These are phyloP conservation scores for Leptosphaerulina australis DNA, from an alignment of 2,329 filamentous ascomycete genomes.

Conservation along the genomic window DNA sequence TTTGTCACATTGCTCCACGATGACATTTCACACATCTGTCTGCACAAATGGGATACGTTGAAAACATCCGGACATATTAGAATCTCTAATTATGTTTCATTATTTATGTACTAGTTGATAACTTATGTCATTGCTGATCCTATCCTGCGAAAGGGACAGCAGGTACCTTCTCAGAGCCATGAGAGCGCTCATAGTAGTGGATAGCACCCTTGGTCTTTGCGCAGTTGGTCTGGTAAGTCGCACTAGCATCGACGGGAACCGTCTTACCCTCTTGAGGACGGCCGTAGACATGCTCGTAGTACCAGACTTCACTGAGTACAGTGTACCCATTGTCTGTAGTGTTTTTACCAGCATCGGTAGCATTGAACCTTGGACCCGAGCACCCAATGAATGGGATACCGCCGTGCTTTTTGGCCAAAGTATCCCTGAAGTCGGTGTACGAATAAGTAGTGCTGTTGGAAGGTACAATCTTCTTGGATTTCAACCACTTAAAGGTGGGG, in stretches of 20 bases:
- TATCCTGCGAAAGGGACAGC: constrained; percentile 32
- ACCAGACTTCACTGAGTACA: constrained; percentile 68
- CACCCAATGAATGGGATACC: constrained; percentile 67
- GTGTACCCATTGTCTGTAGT: constrained; percentile 63
- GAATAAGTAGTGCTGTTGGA: constrained; percentile 65
- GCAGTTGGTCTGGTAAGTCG: constrained; percentile 59
- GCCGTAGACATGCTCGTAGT: constrained; percentile 66
- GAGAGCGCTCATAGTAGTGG: constrained; percentile 60
- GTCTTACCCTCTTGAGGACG: constrained; percentile 60
- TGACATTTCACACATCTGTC: too few relatives aligned
- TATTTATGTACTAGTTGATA: too few relatives aligned
- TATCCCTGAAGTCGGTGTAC: constrained; percentile 58
- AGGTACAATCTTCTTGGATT: constrained; percentile 60
- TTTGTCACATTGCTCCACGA: too few relatives aligned
- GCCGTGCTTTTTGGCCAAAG: constrained; percentile 59
- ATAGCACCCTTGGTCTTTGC: constrained; percentile 61
- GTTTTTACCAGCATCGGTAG: constrained; percentile 62
- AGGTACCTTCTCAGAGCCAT: constrained; percentile 46
- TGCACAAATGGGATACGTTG: too few relatives aligned
- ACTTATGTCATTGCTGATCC: too few relatives aligned
- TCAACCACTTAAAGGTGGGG: constrained; percentile 67
- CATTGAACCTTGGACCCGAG: constrained; percentile 64
- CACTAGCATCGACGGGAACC: constrained; percentile 56
- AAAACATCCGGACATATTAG: too few relatives aligned
- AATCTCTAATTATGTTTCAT: too few relatives aligned